phyloP scores from a whole-genome alignment of 225 moss, liverwort and hornwort species.

The Bryoerythrophyllum caledonicum region DNA sequence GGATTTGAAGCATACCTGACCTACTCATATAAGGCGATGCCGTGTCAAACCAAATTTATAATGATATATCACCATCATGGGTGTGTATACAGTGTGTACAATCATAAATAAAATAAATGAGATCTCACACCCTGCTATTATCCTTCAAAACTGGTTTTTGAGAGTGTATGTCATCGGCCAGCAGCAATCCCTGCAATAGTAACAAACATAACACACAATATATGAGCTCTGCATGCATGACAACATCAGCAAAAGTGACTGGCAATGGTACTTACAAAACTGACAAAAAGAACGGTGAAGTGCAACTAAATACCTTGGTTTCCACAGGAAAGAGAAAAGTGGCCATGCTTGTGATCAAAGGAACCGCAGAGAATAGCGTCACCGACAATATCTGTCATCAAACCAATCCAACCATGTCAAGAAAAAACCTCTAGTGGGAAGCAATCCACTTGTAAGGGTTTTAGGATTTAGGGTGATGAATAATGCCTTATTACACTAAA shows the following conservation, averaged over 20 bases:
- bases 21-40: too few relatives aligned
- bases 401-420: slow-evolving; percentile 11
- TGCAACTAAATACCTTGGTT: slow-evolving; percentile 54
- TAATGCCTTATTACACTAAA: too few relatives aligned
- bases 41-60: too few relatives aligned
- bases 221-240: not conserved
- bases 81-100: too few relatives aligned
- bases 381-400: slow-evolving; percentile 63
- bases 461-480: too few relatives aligned
- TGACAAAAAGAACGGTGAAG: not conserved
- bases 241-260: not conserved
- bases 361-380: slow-evolving; percentile 61
- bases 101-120: not conserved
- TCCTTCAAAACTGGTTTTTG: slow-evolving; percentile 22
- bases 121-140: not conserved
- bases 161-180: slow-evolving; percentile 39
- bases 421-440: too few relatives aligned
- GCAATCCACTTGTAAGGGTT: too few relatives aligned
- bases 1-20: too few relatives aligned
- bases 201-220: too few relatives aligned
- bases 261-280: not conserved
- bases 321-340: slow-evolving; percentile 65
- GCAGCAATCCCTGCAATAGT: slow-evolving; percentile 45
- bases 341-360: slow-evolving; percentile 65
- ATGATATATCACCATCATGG: too few relatives aligned